phyloP scores from a whole-genome alignment of 164 flowering plant species.

The Piper longum region DNA sequence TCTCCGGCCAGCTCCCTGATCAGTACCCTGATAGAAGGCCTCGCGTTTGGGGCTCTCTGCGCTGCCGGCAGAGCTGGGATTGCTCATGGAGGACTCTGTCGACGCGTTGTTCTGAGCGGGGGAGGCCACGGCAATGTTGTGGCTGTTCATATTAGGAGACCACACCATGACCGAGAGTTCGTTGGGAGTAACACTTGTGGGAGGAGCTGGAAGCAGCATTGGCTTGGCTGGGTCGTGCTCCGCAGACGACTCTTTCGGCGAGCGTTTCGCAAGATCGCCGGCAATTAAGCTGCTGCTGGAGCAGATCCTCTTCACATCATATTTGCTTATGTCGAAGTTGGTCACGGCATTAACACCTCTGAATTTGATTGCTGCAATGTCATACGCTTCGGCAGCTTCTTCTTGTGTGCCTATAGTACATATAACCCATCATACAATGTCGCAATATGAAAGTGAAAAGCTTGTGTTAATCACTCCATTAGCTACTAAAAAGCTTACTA shows the following conservation, averaged over 20 bases:
- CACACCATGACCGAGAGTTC: not conserved
- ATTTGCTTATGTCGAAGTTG: constrained; percentile 11
- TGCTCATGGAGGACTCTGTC: not conserved
- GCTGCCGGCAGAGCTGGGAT: not conserved
- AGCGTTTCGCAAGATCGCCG: constrained; percentile 5
- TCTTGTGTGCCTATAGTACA: constrained; percentile 5
- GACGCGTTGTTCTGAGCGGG: not conserved
- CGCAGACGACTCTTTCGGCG: not conserved
- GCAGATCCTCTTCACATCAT: constrained; percentile 5
- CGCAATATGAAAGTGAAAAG: not conserved
- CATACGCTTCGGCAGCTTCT: constrained; percentile 12
- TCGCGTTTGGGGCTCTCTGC: not conserved
- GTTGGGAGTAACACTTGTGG: not conserved
- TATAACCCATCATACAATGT: not conserved
- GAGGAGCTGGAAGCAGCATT: not conserved
- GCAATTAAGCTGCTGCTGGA: constrained; percentile 5
- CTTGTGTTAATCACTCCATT: not conserved
- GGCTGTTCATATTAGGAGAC: not conserved
- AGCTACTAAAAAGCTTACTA: constrained; percentile 30
- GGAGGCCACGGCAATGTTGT: not conserved
- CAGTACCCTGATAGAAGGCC: not conserved
- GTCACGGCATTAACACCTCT: constrained; percentile 10
- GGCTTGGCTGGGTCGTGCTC: not conserved
- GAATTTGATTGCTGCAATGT: constrained; percentile 12
- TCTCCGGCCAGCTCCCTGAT: not conserved